These are phyloP conservation scores for Ustilago esculenta DNA, from an alignment of 1,284 basidiomycete species.

Conservation along the genomic window DNA sequence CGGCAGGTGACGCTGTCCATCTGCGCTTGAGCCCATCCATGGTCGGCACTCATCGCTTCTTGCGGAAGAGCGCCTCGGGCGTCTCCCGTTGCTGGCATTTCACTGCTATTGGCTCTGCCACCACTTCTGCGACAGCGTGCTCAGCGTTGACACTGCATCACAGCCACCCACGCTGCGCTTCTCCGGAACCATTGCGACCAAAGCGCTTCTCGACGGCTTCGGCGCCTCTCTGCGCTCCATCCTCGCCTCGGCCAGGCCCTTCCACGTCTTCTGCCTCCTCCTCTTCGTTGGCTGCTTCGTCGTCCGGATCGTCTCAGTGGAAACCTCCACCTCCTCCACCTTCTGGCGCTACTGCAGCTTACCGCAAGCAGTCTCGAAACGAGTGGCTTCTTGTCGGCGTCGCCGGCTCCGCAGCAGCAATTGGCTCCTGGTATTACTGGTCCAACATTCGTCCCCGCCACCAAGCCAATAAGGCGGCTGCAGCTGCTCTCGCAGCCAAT, in stretches of 20 bases:
- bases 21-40: conserved; percentile 4
- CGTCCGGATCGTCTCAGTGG: conserved; percentile 32
- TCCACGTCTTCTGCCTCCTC: conserved; percentile 20
- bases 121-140: background rate
- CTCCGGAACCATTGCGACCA: background rate
- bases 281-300: conserved; percentile 22
- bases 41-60: conserved; percentile 27
- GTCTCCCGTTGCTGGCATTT: conserved; percentile 25
- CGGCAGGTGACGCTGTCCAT: background rate
- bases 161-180: background rate
- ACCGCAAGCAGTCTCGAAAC: conserved; percentile 51
- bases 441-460: conserved; percentile 52
- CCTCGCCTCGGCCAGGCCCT: conserved; percentile 12
- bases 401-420: conserved; percentile 61
- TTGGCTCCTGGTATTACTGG: conserved; percentile 65
- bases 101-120: conserved; percentile 8
- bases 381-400: conserved; percentile 66
- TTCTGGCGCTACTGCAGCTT: conserved; percentile 40
- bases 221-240: conserved; percentile 7
- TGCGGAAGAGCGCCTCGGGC: conserved; percentile 30
- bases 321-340: conserved; percentile 45
- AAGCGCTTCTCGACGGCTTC: conserved; percentile 19
- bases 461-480: conserved; percentile 31
- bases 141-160: conserved; percentile 9
- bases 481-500: conserved; percentile 35